Evolutionary conservation across 345 rosid species (phyloP).

Genomic region (Eucalyptus pauciflora): DNA sequence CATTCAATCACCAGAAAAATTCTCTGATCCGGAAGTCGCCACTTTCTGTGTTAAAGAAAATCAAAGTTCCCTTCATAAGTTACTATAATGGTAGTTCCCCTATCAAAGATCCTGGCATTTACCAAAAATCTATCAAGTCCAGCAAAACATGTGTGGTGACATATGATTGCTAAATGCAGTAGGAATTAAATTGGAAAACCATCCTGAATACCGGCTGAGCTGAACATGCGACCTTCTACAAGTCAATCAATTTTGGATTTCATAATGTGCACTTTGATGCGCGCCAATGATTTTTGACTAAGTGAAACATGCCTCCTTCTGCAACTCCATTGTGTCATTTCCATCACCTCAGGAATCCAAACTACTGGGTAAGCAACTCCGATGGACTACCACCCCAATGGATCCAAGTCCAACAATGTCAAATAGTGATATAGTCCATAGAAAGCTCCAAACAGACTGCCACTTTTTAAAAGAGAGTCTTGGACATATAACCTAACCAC

Average conservation of each 20-base stretch:
- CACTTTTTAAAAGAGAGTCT: not conserved
- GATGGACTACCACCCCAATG: not conserved
- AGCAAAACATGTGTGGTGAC: not conserved
- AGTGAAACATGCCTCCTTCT: not conserved
- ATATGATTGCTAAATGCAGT: not conserved
- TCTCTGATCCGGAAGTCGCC: not conserved
- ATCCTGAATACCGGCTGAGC: not conserved
- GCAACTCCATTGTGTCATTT: not conserved
- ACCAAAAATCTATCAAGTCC: not conserved
- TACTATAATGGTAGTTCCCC: not conserved
- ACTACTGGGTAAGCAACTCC: not conserved
- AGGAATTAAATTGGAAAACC: not conserved
- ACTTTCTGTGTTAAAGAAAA: not conserved
- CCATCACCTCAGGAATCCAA: not conserved
- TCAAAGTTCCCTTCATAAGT: not conserved
- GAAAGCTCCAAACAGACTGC: not conserved
- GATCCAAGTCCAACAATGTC: not conserved
- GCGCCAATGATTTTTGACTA: not conserved
- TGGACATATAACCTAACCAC: not conserved
- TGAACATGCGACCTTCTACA: not conserved
- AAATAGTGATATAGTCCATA: not conserved
- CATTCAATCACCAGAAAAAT: not conserved
- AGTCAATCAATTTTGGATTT: not conserved
- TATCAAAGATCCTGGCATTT: not conserved
- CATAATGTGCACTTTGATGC: not conserved